These are phyloP conservation scores for Phialemoniopsis sp. DNA, from an alignment of 2,329 filamentous ascomycete species.

Conservation along the genomic window DNA sequence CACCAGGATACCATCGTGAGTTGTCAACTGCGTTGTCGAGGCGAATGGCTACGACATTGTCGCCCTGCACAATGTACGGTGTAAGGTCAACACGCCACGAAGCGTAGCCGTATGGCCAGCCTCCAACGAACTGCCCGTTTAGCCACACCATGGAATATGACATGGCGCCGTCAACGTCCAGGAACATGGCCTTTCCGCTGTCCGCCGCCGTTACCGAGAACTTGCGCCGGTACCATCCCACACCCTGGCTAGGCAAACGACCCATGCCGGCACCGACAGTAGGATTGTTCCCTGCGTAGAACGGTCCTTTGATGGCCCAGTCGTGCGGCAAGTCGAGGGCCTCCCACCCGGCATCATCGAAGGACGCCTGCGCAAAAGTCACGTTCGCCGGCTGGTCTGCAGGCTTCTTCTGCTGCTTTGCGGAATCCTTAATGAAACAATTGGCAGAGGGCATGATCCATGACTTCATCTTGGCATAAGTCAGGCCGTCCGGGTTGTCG, in stretches of 20 bases:
- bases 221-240: slow-evolving; percentile 46
- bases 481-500: slow-evolving; percentile 24
- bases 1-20: slow-evolving; percentile 52
- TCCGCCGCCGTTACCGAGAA: slow-evolving; percentile 25
- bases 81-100: slow-evolving; percentile 48
- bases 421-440: slow-evolving; percentile 5
- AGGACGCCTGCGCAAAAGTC: slow-evolving; percentile 2
- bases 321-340: slow-evolving; percentile 38
- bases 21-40: slow-evolving; percentile 41
- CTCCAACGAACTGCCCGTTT: slow-evolving; percentile 42
- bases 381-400: slow-evolving; percentile 2
- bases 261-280: slow-evolving; percentile 31
- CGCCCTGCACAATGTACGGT: slow-evolving; percentile 26
- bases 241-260: slow-evolving; percentile 41
- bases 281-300: slow-evolving; percentile 24
- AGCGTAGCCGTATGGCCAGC: slow-evolving; percentile 46
- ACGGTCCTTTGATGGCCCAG: slow-evolving; percentile 43
- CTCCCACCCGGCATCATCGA: slow-evolving; percentile 36
- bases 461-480: slow-evolving; percentile 19
- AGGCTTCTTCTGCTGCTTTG: slow-evolving; percentile 3
- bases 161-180: slow-evolving; percentile 49
- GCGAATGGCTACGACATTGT: slow-evolving; percentile 42
- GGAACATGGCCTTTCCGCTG: slow-evolving; percentile 29
- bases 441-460: slow-evolving; percentile 11
- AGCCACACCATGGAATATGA: slow-evolving; percentile 45